These are phyloP conservation scores for Oryza coarctata DNA, from an alignment of 176 grass and related monocot genomes.

Conservation along the genomic window DNA sequence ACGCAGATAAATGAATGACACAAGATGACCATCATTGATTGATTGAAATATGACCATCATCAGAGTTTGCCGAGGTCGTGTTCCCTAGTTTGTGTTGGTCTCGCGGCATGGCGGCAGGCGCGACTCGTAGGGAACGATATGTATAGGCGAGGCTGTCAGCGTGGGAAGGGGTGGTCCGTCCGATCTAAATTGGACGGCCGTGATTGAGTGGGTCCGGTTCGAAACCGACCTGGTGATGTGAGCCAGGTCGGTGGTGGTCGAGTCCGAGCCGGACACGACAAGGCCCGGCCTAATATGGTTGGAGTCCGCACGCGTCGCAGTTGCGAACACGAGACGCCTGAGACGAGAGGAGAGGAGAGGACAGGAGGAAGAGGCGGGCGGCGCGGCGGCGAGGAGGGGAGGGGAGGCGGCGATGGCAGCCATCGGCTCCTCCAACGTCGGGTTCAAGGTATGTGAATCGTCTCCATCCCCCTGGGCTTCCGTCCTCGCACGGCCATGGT, in stretches of 20 bases:
- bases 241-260: constrained; percentile 5
- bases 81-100: not conserved
- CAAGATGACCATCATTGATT: too few relatives aligned
- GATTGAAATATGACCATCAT: too few relatives aligned
- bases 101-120: not conserved
- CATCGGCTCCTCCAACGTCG: constrained; percentile 87
- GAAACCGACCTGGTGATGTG: constrained; percentile 6
- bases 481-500: not conserved
- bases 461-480: not conserved
- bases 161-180: not conserved
- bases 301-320: not conserved
- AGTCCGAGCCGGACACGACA: constrained; percentile 14
- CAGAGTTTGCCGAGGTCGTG: not conserved
- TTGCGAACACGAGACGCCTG: not conserved
- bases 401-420: constrained; percentile 18
- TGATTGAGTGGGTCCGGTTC: not conserved
- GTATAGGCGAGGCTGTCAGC: not conserved
- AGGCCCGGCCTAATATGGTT: not conserved
- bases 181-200: not conserved
- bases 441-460: constrained; percentile 60
- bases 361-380: not conserved
- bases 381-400: not conserved
- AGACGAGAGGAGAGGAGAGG: not conserved
- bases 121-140: not conserved
- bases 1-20: too few relatives aligned